A percentile compares a stretch with the other conserved stretches of the same genome.
phyloP scores from a whole-genome alignment of 305 asterid species.

The Stenogyne calaminthoides region DNA sequence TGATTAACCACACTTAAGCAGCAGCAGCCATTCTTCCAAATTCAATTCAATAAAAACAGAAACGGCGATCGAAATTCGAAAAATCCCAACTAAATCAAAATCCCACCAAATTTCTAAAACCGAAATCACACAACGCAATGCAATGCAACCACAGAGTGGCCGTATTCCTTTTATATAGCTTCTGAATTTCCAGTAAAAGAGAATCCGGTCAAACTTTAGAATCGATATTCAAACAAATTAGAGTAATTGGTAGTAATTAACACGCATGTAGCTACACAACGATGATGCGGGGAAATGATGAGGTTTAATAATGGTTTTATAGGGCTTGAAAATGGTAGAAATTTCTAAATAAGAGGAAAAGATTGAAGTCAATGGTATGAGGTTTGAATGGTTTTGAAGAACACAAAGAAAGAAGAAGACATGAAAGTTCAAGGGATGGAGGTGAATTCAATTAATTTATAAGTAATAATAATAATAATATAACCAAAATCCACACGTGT shows the following conservation, averaged over 20 bases:
- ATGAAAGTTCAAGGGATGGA: constrained; percentile 1
- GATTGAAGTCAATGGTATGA: neutral
- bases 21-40: constrained; percentile 38
- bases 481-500: neutral
- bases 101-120: neutral
- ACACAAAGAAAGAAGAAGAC: neutral
- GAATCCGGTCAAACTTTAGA: neutral
- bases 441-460: neutral
- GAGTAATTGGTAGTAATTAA: neutral
- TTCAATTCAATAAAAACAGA: neutral
- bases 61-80: neutral
- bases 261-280: neutral
- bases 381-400: constrained; percentile 12
- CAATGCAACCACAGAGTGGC: neutral
- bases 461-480: too few species aligned
- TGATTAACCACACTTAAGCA: constrained; percentile 48
- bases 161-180: neutral
- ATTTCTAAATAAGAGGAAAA: neutral
- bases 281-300: neutral
- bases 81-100: neutral
- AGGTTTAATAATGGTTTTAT: neutral
- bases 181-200: constrained; percentile 2
- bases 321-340: neutral
- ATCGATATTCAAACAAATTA: neutral
- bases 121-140: constrained; percentile 26